A percentile compares a stretch with the other conserved stretches of the same genome.
These are phyloP conservation scores for Hyphochytrium catenoides DNA, from an alignment of 352 stramenopile genomes.

Conservation along the genomic window DNA sequence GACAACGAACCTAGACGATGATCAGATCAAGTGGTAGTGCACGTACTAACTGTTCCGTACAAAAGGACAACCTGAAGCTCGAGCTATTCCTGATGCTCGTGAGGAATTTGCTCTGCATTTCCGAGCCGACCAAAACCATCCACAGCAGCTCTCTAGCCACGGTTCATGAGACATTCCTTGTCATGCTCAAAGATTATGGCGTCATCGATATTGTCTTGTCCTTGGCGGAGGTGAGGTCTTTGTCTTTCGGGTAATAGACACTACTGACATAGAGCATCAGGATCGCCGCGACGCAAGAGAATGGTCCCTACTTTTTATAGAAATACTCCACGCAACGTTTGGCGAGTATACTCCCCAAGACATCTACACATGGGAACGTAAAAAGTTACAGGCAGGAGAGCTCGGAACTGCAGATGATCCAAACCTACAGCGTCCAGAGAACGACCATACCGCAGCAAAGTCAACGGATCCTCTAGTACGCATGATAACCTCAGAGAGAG, in stretches of 20 bases:
- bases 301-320: constrained; percentile 64
- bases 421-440: no score
- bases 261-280: neutral
- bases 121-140: constrained; percentile 44
- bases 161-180: constrained; percentile 51
- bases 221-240: constrained; percentile 24
- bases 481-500: no score
- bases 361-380: no score
- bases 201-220: constrained; percentile 63
- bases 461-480: no score
- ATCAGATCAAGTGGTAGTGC: neutral
- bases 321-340: constrained; percentile 64
- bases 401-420: no score
- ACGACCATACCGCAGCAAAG: no score
- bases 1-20: neutral
- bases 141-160: constrained; percentile 42
- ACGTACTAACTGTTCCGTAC: neutral
- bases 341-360: no score
- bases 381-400: no score
- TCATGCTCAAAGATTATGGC: constrained; percentile 39
- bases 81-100: constrained; percentile 62
- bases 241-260: neutral
- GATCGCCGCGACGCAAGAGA: constrained; percentile 10
- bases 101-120: constrained; percentile 47
- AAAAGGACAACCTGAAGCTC: constrained; percentile 48